phyloP scores from a whole-genome alignment of 805 yeast species.

The Metschnikowia continentalis region DNA sequence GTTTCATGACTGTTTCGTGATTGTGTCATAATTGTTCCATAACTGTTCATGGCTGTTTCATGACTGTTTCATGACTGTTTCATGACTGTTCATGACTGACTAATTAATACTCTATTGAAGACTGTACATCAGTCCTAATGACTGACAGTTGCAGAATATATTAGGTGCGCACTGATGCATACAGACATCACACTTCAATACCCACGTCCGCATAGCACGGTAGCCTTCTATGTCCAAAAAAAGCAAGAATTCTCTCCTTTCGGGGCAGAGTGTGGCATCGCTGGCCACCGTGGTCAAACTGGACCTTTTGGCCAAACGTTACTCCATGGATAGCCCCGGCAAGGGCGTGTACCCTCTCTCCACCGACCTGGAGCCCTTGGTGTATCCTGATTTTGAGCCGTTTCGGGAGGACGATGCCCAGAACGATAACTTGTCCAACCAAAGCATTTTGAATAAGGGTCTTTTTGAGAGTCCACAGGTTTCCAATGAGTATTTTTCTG shows the following conservation, averaged over 20 bases:
- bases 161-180: constrained; percentile 2
- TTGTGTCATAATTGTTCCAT: too few species aligned
- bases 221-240: constrained; percentile 10
- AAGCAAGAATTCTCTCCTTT: constrained; percentile 14
- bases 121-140: too few species aligned
- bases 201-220: neutral
- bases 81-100: too few species aligned
- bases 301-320: constrained; percentile 34
- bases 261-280: constrained; percentile 14
- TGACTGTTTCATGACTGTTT: too few species aligned
- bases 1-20: too few species aligned
- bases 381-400: constrained; percentile 68
- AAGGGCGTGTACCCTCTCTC: constrained; percentile 33
- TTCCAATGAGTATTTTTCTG: constrained; percentile 64
- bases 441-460: constrained; percentile 61
- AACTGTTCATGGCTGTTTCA: too few species aligned
- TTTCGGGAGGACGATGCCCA: constrained; percentile 43
- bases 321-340: constrained; percentile 32
- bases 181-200: neutral
- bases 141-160: too few species aligned
- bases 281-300: constrained; percentile 24
- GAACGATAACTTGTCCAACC: constrained; percentile 47
- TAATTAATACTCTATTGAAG: too few species aligned
- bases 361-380: constrained; percentile 16
- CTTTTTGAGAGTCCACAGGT: constrained; percentile 60